Evolutionary conservation across 345 rosid genomes (phyloP), one percentile per base, ranked within the genome.

Genomic region (Limnanthes douglasii): DNA sequence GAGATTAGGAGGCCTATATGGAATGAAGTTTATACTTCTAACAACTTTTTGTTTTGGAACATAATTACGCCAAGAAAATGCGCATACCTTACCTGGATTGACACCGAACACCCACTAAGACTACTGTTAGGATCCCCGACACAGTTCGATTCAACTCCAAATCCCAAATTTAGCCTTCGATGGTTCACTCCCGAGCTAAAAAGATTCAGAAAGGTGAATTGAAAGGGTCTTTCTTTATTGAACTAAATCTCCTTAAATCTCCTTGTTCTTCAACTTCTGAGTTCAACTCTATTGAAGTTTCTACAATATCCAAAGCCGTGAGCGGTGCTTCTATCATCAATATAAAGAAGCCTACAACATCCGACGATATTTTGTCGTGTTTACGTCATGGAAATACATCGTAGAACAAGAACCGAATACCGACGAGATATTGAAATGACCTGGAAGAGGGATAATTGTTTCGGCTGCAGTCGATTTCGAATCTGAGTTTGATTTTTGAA

Each of bases 351-450:
- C 38, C 75, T 43, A 5, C 54, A 0, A 8, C 25, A 0, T 58
- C 52, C 26, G 63, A 61, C 39, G 12, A 17, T 50, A 31, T 45
- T 60, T 34, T 93, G 74, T 69, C 46, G 73, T 61, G 50, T 60
- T 88, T 29, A 57, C 86, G 15, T 79, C 86, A 15, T 62, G 53
- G 21, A 60, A 75, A 64, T 65, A 59, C 44, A 77, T 88, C 16
- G 11, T 23, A 14, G 68, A 66, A 25, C 14, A 73, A 18, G 49
- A 65, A 41, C 93, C 95, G 23, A 53, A 23, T 49, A 31, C 62
- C 25, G 83, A 69, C 33, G 58, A 60, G 37, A 66, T 82, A 31
- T 0, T 9, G 18, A 62, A 73, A 42, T 76, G 63, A 14, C 75
- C 86, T 8, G 80, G 60, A 40, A 6, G 24, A 25, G 84, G 86